Conservation (phyloP, 129 eudicot species). For the Ambrosia trifida region DNA sequence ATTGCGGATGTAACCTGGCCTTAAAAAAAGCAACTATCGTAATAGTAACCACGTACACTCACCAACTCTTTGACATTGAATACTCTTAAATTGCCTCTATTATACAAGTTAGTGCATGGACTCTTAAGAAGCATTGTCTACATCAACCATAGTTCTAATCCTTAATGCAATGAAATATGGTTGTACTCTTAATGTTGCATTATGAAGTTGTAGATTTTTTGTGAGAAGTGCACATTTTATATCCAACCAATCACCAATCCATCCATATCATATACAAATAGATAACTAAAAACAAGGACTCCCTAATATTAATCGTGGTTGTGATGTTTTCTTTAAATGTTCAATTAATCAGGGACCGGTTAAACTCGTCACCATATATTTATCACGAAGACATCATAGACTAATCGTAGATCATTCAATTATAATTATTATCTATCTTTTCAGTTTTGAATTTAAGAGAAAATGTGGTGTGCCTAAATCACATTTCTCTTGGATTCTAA, state of each 20-base stretch:
- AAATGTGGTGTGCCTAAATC: neutral
- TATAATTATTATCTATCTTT: neutral
- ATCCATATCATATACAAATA: neutral
- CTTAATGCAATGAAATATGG: conserved; percentile 16
- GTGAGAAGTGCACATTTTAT: conserved; percentile 18
- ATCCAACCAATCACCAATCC: conserved; percentile 3
- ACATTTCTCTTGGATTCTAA: neutral
- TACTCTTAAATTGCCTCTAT: conserved; percentile 17
- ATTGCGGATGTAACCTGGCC: too few species aligned
- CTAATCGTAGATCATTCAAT: conserved; percentile 1
- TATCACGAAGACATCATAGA: neutral
- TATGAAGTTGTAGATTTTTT: conserved; percentile 1
- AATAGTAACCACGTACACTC: neutral
- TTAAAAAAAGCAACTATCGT: neutral
- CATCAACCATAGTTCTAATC: conserved; percentile 15
- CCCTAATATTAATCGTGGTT: neutral
- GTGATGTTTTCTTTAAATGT: conserved; percentile 2
- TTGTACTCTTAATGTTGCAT: conserved; percentile 19
- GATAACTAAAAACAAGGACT: neutral
- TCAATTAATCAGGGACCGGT: neutral
- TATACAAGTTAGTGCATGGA: conserved; percentile 1
- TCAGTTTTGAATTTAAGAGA: conserved; percentile 19
- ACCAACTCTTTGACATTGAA: neutral
- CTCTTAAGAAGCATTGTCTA: conserved; percentile 19
- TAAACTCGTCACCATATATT: neutral